Conservation (phyloP, 352 stramenopile genomes). For the Stramenopiles sp. region DNA sequence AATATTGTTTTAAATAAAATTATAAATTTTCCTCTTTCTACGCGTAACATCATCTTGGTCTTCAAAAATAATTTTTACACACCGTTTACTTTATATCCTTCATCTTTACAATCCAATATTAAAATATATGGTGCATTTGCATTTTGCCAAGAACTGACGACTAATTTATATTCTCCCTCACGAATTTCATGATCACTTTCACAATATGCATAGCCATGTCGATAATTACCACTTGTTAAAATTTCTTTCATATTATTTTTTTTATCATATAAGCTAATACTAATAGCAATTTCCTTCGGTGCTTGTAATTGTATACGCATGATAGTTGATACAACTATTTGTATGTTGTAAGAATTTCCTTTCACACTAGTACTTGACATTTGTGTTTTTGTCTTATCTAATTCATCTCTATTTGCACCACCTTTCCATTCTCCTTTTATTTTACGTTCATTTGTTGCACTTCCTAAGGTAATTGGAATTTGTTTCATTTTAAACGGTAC, state of each 20-base stretch:
- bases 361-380: background rate
- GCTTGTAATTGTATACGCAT: background rate
- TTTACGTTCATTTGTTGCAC: background rate
- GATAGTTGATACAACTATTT: background rate
- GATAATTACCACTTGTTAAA: background rate
- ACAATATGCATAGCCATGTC: background rate
- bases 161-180: background rate
- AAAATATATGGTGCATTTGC: background rate
- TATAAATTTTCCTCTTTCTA: background rate
- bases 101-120: background rate
- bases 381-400: background rate
- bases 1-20: background rate
- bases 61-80: background rate
- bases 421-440: background rate
- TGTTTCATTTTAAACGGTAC: conserved; percentile 16
- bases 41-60: background rate
- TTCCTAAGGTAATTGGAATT: background rate
- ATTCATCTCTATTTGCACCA: background rate
- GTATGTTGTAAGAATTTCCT: background rate
- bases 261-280: background rate
- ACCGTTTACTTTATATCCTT: background rate
- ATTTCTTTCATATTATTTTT: background rate
- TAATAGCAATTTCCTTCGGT: background rate
- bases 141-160: background rate
- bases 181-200: background rate